Evolutionary conservation across 2,329 filamentous ascomycete genomes (phyloP), one percentile per base, ranked within the genome.

Genomic region (Trichophyton benhamiae): DNA sequence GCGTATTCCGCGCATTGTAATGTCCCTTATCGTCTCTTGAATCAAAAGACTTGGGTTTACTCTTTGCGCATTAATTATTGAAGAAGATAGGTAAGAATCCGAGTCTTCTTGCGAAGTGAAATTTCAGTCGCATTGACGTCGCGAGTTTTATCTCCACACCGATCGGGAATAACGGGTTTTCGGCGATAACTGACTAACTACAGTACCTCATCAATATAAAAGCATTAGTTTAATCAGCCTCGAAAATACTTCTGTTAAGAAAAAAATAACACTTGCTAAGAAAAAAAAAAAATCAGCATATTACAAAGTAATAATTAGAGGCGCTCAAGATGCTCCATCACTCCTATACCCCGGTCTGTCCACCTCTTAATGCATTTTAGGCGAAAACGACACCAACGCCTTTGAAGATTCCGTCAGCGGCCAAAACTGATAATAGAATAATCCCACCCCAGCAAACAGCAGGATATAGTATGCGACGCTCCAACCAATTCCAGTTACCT

Each of bases 401-500:
- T 70, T 64, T 8, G 68, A 63, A 6, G 75, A 77, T 68, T 86
- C 79, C 0, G 91, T 95, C 73, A 94, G 76, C 0, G 80, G 75
- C 78, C 87, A 92, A 57, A 97, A 70, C 58, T 82, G 78, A 67
- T 73, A 80, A 72, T 85, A 90, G 78, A 94, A 99, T 2, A 80
- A 78, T 52, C 83, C 73, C 1, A 87, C 84, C 0, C 94, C 94
- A 0, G 74, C 79, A 1, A 94, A 76, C 1, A 97, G 79, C 52
- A 96, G 73, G 1, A 82, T 62, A 71, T 97, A 97, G 72, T 97
- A 97, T 1, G 82, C 78, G 2, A 87, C 73, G 0, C 88, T 92
- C 88, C 88, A 95, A 1, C 69, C 71, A 33, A 82, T 68, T 22
- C 74, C 75, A 67, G 42, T 36, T 79, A 69, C 44, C 63, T 64